Percentiles rank a stretch among this genome's conserved stretches.
phyloP scores from a whole-genome alignment of 2,329 filamentous ascomycete species.

The Ophiostoma pallidulum region DNA sequence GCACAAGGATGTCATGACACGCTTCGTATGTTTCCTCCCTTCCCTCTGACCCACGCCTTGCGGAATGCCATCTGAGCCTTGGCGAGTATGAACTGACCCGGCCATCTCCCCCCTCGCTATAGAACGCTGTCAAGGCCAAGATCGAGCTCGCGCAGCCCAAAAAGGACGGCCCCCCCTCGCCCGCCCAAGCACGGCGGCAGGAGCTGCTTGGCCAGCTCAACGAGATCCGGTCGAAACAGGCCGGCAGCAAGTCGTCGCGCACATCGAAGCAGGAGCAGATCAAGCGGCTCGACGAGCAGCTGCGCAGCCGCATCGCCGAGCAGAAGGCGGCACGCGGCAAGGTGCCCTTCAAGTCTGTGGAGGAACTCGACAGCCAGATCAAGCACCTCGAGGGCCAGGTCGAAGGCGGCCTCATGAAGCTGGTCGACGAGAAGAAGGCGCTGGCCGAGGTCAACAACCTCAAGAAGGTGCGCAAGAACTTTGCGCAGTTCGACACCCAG shows the following conservation, averaged over 20 bases:
- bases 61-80: no score
- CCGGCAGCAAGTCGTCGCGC: conserved; percentile 74
- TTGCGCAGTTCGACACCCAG: conserved; percentile 70
- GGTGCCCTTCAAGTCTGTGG: conserved; percentile 74
- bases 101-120: no score
- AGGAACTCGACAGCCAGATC: conserved; percentile 82
- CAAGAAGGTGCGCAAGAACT: conserved; percentile 85
- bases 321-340: conserved; percentile 78
- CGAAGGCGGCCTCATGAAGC: conserved; percentile 80
- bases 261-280: conserved; percentile 76
- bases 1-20: conserved; percentile 64
- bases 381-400: conserved; percentile 73
- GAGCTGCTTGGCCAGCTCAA: conserved; percentile 76
- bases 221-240: conserved; percentile 79
- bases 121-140: conserved; percentile 85
- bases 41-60: no score
- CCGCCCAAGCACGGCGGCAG: conserved; percentile 70
- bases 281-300: conserved; percentile 80
- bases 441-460: conserved; percentile 72
- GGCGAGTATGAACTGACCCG: no score
- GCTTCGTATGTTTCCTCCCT: conserved; percentile 24
- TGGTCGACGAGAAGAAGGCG: conserved; percentile 96
- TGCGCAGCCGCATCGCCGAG: conserved; percentile 76
- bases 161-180: conserved; percentile 65
- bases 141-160: conserved; percentile 71